Evolutionary conservation across 108 stramenopile genomes (phyloP), one percentile per base, ranked within the genome.

Genomic region (Cyclotella choctawhatcheeana): DNA sequence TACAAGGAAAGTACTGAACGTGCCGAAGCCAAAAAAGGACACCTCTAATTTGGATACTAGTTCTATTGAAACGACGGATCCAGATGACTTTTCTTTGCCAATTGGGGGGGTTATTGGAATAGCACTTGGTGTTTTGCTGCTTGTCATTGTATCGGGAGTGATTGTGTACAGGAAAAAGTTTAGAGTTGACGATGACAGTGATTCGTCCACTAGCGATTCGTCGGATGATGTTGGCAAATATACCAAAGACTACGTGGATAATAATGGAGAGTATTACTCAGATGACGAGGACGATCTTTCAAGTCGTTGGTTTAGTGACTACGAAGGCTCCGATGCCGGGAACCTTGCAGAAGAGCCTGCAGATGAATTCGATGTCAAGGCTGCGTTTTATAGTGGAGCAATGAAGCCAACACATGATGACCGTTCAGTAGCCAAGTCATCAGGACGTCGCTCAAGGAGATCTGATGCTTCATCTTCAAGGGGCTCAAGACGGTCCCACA

Each of bases 221-320:
- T 58, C 56, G 13, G 56, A 60, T 22, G 29, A 30, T 56, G 5
- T 30, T 0, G 12, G 10, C 27, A 12, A 31, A 56, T 1, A 14
- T 22, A 43, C 21, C 21, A 22, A 40, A 30, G 35, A 58, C 31
- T 30, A 10, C 14, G n/a, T 2, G 29, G 8, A 29, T 7, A 1
- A n/a, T 18, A 26, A 17, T 30, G 45, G 33, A 3, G 47, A 50
- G 6, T 32, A 58, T 18, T 13, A 44, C 24, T 67, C 35, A 16
- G 54, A 69, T 34, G 68, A 69, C 27, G 68, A 56, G 32, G 32
- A 32, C 12, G 68, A 69, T 58, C 44, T 43, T 12, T 32, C 58
- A 26, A 58, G 69, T 22, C 58, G 69, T 17, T 71, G 69, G 69
- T 71, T 60, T 34, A 59, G 58, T 34, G 69, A 71, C 45, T 71